Evolutionary conservation across 2,329 filamentous ascomycete species (phyloP).

Genomic region (Aspergillus uvarum): DNA sequence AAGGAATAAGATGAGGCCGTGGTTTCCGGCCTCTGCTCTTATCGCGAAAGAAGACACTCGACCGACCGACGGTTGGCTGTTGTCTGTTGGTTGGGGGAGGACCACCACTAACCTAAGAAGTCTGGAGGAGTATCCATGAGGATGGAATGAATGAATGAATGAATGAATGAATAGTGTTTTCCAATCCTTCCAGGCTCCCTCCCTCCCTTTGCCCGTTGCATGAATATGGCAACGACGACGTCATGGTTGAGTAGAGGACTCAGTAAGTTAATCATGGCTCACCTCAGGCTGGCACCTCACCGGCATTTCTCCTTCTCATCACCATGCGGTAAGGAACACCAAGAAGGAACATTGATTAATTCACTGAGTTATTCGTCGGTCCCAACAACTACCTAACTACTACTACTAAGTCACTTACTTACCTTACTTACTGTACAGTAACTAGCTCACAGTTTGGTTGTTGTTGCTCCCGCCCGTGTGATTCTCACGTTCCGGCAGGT

Average conservation of each 20-base stretch:
- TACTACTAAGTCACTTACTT: no score
- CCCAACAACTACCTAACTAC: neutral
- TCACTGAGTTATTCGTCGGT: neutral
- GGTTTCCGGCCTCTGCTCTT: neutral
- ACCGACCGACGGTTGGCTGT: neutral
- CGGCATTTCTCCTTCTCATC: neutral
- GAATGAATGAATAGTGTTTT: no score
- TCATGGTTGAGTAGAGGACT: neutral
- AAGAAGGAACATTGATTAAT: neutral
- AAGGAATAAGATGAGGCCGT: neutral
- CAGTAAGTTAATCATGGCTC: neutral
- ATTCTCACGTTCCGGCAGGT: constrained; percentile 12
- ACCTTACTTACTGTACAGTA: no score
- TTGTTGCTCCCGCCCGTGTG: neutral
- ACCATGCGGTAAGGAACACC: neutral
- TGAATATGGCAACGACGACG: constrained; percentile 6
- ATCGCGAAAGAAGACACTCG: neutral
- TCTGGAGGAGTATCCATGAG: no score
- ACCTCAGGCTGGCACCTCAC: neutral
- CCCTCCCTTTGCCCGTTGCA: neutral
- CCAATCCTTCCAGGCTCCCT: neutral
- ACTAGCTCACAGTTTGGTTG: neutral
- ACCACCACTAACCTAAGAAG: no score
- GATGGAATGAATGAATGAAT: no score
- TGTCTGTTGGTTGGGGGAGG: no score